Conservation (phyloP, 495 filamentous ascomycete species). For the Aspergillus carlsbadensis region DNA sequence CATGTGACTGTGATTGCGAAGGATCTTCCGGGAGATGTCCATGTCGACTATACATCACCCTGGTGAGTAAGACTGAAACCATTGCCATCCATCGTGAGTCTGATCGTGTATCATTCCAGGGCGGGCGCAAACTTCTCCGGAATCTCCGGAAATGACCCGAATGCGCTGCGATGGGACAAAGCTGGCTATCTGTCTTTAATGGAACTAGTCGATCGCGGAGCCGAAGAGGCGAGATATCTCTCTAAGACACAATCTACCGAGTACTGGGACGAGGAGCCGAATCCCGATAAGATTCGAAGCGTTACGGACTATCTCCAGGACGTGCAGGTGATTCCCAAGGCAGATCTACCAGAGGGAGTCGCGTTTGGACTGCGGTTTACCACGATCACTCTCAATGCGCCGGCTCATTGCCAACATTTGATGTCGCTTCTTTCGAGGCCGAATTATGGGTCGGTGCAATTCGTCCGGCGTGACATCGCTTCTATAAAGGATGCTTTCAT, state of each 20-base stretch:
- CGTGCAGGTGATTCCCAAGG: slow-evolving; percentile 14
- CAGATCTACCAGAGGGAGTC: slow-evolving; percentile 25
- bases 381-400: slow-evolving; percentile 31
- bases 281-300: slow-evolving; percentile 25
- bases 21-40: slow-evolving; percentile 31
- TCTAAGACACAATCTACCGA: slow-evolving; percentile 27
- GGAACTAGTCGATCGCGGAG: slow-evolving; percentile 22
- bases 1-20: slow-evolving; percentile 30
- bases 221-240: slow-evolving; percentile 24
- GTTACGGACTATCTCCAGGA: slow-evolving; percentile 32
- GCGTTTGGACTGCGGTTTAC: slow-evolving; percentile 29
- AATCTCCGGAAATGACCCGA: slow-evolving; percentile 29
- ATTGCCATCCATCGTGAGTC: no score
- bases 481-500: slow-evolving; percentile 24
- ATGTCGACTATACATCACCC: slow-evolving; percentile 31
- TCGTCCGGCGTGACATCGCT: slow-evolving; percentile 21
- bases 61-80: no score
- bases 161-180: slow-evolving; percentile 32
- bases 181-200: slow-evolving; percentile 21
- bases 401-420: slow-evolving; percentile 11
- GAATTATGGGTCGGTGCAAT: slow-evolving; percentile 16
- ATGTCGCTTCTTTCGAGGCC: not conserved
- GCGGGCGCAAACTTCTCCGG: slow-evolving; percentile 37
- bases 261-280: slow-evolving; percentile 32
- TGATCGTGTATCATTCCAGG: no score